Base-by-base conservation (phyloP, 176 grass and related monocot species). In the Oryza meyeriana region DNA sequence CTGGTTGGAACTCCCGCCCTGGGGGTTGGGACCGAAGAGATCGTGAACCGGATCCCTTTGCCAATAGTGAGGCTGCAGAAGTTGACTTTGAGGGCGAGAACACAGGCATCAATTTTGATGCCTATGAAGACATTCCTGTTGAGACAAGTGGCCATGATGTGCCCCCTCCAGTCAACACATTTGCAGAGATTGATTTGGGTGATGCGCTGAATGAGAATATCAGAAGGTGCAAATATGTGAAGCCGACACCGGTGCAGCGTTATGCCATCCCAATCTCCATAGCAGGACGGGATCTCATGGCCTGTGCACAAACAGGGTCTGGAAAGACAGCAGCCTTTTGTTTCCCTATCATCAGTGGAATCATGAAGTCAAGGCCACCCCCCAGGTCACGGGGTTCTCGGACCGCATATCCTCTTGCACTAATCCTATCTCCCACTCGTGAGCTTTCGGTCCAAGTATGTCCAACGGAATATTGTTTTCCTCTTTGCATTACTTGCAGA, bases 281-380 rank as follows among this genome's bases (percentile, higher is more conserved):
- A 36, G 80, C 69, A 11, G 94, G 94, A 28, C 79, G 94, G 83
- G 94, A 94, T 76, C 90, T 97, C 77, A 97, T 97, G 94, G 94
- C 92, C 16, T 97, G 94, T 52, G 94, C 94, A 76, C 94, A 94
- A 85, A 97, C 94, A 8, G 94, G 94, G 9, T 94, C 94, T 30
- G 95, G 92, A 40, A 97, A 97, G 81, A 92, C 94, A 0, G 92
- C 92, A 28, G 92, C 94, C 61, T 97, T 97, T 44, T 94, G 94
- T 87, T 97, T 97, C 42, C 92, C 94, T 0, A 94, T 97, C 70
- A 97, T 97, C 52, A 88, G 92, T 66, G 94, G 92, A n/a, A 97
- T 94, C 80, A 67, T 97, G 70, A 92, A 83, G n/a, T 85, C 79
- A 75, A 80, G 74, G 66, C 85, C 90, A 38, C 86, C 83, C 7